Evolutionary conservation across 23 red algal genomes (phyloP), one percentile per base, ranked within the genome.

Genomic region (Gracilaria vermiculophylla): DNA sequence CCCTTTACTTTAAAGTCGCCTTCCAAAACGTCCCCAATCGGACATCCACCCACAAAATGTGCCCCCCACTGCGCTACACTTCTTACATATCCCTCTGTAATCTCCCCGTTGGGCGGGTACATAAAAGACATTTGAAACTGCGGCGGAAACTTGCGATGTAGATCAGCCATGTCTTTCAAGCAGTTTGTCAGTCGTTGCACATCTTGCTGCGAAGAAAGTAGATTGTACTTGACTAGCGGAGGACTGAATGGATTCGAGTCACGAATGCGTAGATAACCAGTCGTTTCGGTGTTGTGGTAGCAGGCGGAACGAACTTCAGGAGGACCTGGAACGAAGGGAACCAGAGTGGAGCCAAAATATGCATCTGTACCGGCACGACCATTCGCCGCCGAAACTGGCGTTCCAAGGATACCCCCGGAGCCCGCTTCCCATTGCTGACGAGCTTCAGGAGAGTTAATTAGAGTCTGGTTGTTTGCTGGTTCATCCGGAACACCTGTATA

Each of bases 11-110:
- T 43, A 10, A 93, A 77, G 3, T 78, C 35, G 0, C 55, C 69
- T 6, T 11, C 45, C 45, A 86, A 14, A 41, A 93, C 90, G 5
- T 41, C 52, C 16, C 90, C 80, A 24, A 86, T 54, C 0, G 67
- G 53, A 48, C 67, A 77, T 21, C 80, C 70, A 37, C 90, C 80
- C 1, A 86, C 80, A 62, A 93, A 70, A 55, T 93, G 90, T 0
- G 32, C 25, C 27, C 43, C 90, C 25, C 51, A 78, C 37, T 54
- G 51, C 11, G 80, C 81, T 17, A 40, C 62, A 41, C 61, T 43
- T 19, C 78, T 41, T 3, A 92, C 62, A 23, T 35, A 82, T 33
- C 25, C 61, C 29, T 92, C 88, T 8, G 56, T 61, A n/a, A 61
- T 32, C 5, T n/a, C 77, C 39, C 77, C 77, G n/a, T 65, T 58